Base-by-base conservation (phyloP, 2,329 filamentous ascomycete species). In the Cadophora luteo-olivacea region DNA sequence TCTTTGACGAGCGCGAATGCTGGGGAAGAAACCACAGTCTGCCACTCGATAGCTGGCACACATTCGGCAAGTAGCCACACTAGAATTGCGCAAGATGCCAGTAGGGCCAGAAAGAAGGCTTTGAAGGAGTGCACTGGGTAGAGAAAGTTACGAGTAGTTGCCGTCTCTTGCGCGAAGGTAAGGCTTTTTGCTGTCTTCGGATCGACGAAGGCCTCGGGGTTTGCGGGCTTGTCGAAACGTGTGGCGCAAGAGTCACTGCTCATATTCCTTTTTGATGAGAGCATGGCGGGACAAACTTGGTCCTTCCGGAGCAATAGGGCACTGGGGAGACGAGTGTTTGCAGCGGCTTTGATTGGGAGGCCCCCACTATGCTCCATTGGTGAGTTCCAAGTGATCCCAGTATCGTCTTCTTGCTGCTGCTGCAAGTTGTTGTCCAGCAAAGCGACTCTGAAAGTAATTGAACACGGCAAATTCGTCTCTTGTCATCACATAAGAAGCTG, bases 391-490 rank as follows among this genome's bases (percentile, higher is more conserved):
- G 55, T 83, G 81, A 74, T 86, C 82, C 86, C 86, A 89, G 77
- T 84, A 88, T 68, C 85, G 80, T 73, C 78, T 82, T 70, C 81
- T 81, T 22, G 86, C 86, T 48, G 78, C 79, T n/a, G 81, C 76
- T 51, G 84, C 84, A n/a, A 81, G 74, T 71, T 81, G 76, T 72
- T 85, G 79, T 69, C 87, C 86, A 36, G 82, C 78, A 76, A 91
- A 93, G 11, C 90, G 86, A 70, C 86, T 80, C 70, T 92, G 90
- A 79, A 91, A 95, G 80, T 91, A 95, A 82, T 96, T 97, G 87
- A 97, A 94, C 69, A 97, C 85, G 65, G 92, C 88, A 76, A 96
- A 97, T 80, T 97, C 93, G 79, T 93, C 89, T 70, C 86, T 84
- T 41, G 84, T 88, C 82, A 97, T 89, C 72, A 96, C 80, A 79